phyloP scores from a whole-genome alignment of 106 monocot genomes.

The Iris macrosiphon region DNA sequence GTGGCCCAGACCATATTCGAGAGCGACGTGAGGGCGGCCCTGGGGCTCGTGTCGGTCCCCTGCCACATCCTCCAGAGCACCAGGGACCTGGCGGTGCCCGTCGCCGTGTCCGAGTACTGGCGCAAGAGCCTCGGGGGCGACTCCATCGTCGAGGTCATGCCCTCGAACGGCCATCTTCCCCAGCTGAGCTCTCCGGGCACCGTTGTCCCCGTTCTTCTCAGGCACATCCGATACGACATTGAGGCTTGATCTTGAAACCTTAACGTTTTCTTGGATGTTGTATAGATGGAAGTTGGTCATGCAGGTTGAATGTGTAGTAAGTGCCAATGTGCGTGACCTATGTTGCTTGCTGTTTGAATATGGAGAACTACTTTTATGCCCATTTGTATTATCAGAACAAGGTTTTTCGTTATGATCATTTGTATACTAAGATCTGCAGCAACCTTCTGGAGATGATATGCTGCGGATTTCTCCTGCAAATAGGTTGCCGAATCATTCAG shows the following conservation, averaged over 20 bases:
- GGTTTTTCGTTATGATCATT: no score
- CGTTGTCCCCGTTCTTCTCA: conserved; percentile 80
- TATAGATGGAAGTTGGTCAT: no score
- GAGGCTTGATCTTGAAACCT: conserved; percentile 21
- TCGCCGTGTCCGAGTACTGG: conserved; percentile 79
- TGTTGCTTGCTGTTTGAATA: no score
- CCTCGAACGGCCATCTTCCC: conserved; percentile 85
- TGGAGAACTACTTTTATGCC: no score
- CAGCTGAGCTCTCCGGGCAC: conserved; percentile 87
- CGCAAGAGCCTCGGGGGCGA: conserved; percentile 65
- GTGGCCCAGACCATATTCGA: conserved; percentile 82
- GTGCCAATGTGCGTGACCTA: no score
- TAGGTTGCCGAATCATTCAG: no score
- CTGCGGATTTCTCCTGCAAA: no score
- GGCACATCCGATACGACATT: conserved; percentile 76
- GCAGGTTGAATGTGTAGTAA: no score
- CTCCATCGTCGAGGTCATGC: conserved; percentile 95
- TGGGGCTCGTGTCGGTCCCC: conserved; percentile 58
- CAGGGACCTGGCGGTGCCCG: conserved; percentile 89
- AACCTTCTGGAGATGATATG: no score
- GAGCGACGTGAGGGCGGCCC: conserved; percentile 55
- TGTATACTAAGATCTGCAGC: no score
- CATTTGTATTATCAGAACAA: no score
- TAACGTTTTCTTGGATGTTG: no score
- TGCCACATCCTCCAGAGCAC: conserved; percentile 96